Conservation (phyloP, 805 yeast genomes). For the Kodamaea neixiangensis region DNA sequence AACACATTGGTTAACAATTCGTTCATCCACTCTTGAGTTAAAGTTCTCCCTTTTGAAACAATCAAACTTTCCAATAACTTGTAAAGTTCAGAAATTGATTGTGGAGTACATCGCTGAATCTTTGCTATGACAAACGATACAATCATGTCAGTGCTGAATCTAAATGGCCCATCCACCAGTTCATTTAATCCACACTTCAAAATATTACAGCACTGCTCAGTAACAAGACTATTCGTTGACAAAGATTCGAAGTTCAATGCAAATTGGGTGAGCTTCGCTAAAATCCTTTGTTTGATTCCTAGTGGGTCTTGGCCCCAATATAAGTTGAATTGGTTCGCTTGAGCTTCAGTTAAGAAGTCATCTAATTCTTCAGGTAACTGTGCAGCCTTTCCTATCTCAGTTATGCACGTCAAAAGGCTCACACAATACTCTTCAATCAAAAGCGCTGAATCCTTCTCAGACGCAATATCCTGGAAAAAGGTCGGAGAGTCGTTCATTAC, state of each 20-base stretch:
- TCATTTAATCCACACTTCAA: conserved; percentile 68
- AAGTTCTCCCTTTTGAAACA: conserved; percentile 32
- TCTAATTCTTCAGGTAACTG: conserved; percentile 56
- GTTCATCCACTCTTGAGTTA: conserved; percentile 34
- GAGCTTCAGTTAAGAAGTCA: conserved; percentile 37
- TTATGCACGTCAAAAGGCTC: conserved; percentile 62
- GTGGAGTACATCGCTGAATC: conserved; percentile 26
- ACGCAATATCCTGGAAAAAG: background rate
- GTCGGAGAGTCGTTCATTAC: conserved; percentile 14
- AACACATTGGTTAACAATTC: conserved; percentile 42
- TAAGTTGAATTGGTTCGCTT: conserved; percentile 24
- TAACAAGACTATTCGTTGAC: conserved; percentile 47
- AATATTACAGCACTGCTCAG: conserved; percentile 65
- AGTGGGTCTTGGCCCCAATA: conserved; percentile 56
- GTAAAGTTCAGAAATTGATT: conserved; percentile 46
- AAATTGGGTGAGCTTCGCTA: conserved; percentile 43
- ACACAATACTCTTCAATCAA: conserved; percentile 46
- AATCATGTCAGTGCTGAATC: conserved; percentile 39
- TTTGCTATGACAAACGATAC: conserved; percentile 35
- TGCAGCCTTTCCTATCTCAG: conserved; percentile 72
- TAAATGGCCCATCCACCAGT: conserved; percentile 64
- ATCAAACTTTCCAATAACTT: conserved; percentile 48
- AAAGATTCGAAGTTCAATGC: conserved; percentile 41
- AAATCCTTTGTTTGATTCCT: conserved; percentile 42
- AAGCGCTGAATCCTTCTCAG: conserved; percentile 14